A percentile compares a stretch with the other conserved stretches of the same genome.
Conservation (phyloP, 106 monocot genomes). For the Dioscorea alata region DNA sequence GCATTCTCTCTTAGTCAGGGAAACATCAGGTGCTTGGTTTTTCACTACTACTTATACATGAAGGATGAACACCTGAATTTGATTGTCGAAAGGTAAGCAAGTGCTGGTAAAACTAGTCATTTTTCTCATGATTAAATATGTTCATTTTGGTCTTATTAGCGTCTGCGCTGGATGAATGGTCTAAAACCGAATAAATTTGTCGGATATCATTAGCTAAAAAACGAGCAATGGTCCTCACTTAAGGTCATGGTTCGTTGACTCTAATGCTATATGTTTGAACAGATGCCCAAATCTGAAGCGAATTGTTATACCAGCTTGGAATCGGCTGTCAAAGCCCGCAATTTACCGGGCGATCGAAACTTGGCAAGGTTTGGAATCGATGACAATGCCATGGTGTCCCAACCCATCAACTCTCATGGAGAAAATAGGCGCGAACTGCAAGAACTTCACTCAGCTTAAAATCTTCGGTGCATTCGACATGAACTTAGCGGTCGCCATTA, state of each 20-base stretch:
- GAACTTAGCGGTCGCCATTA: conserved; percentile 54
- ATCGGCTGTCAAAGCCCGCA: conserved; percentile 74
- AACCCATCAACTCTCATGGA: conserved; percentile 79
- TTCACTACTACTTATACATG: conserved; percentile 92
- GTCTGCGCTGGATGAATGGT: too few species aligned
- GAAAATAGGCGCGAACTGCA: conserved; percentile 69
- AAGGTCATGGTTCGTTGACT: too few species aligned
- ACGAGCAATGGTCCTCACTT: too few species aligned
- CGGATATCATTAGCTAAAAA: too few species aligned
- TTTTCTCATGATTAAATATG: too few species aligned
- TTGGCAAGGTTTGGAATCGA: conserved; percentile 70
- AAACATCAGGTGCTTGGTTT: conserved; percentile 60
- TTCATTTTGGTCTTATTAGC: too few species aligned
- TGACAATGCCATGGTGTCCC: conserved; percentile 76
- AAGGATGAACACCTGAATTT: conserved; percentile 80
- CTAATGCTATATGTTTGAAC: neutral
- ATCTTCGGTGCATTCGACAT: conserved; percentile 74
- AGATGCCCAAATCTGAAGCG: conserved; percentile 62
- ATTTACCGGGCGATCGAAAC: conserved; percentile 65
- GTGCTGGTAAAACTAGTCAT: too few species aligned
- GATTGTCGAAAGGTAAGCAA: conserved; percentile 66
- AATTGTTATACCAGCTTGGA: conserved; percentile 90
- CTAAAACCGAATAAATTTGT: too few species aligned
- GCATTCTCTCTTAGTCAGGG: conserved; percentile 68
- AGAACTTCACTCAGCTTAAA: conserved; percentile 69